Evolutionary conservation across 306 rosid species (phyloP).

Genomic region (Prunus fruticosa): DNA sequence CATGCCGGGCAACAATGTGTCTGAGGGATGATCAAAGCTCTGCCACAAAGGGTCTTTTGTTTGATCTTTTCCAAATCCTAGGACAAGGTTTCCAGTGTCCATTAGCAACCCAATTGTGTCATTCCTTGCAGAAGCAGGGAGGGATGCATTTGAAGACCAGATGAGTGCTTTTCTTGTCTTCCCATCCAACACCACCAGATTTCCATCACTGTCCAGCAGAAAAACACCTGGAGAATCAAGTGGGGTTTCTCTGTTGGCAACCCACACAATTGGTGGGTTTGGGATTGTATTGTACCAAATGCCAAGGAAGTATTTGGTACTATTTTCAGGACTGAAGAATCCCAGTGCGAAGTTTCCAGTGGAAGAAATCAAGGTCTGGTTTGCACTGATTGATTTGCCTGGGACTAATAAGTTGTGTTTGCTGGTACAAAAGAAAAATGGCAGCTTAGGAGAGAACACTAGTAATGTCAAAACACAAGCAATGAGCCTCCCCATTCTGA

Average conservation of each 20-base stretch:
- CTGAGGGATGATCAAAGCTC: constrained; percentile 45
- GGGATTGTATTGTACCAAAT: not conserved
- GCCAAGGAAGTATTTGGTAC: not conserved
- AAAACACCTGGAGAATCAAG: constrained; percentile 28
- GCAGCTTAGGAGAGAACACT: too few species aligned
- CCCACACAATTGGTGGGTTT: constrained; percentile 37
- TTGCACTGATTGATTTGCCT: too few species aligned
- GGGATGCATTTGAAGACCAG: constrained; percentile 20
- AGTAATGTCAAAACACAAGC: too few species aligned
- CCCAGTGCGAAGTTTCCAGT: too few species aligned
- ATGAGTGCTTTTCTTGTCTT: not conserved
- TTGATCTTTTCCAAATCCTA: not conserved
- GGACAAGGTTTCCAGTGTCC: constrained; percentile 18
- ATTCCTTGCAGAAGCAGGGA: not conserved
- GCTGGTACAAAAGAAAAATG: too few species aligned
- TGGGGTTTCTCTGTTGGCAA: constrained; percentile 57
- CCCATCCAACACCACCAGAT: constrained; percentile 15
- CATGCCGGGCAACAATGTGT: constrained; percentile 31
- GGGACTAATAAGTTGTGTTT: too few species aligned
- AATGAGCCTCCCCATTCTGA: too few species aligned
- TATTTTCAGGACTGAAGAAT: too few species aligned
- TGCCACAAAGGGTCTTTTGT: constrained; percentile 30
- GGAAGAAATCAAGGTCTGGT: too few species aligned
- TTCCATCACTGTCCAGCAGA: constrained; percentile 5
- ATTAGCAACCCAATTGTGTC: not conserved